Evolutionary conservation across 2,329 filamentous ascomycete genomes (phyloP), one percentile per base, ranked within the genome.

Genomic region (Colletotrichum lentis): DNA sequence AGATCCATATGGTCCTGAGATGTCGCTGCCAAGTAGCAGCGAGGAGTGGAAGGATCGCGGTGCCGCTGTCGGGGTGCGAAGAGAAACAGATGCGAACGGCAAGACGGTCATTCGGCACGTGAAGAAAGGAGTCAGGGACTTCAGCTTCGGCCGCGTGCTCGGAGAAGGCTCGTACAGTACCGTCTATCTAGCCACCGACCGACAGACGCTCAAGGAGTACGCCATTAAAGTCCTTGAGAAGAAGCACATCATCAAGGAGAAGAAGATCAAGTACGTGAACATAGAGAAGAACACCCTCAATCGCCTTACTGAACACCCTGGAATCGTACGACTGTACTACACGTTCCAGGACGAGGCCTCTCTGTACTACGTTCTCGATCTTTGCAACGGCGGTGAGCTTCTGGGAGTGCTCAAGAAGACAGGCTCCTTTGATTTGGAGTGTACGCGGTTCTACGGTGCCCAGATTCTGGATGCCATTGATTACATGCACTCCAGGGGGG

Each of bases 241-340:
- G 81, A 89, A 94, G 74, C 96, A 99, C 79, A 99, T 99, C 76
- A 99, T 99, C 84, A 99, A 98, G 80, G 96, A 99, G 81, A 98
- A 97, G 80, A 99, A 99, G 85, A 97, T 99, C 76, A 99, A 99
- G 84, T 99, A 99, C 76, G 96, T 99, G 80, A 99, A 98, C 80
- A 99, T 99, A 74, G 96, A 99, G 80, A 97, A 97, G 82, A 95
- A 99, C 80, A 98, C 96, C 0, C 84, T 99, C 64, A 99, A 99
- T 77, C 90, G 96, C 71, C 84, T 99, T 66, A 98, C 95, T 3
- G 95, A 99, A 71, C 96, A 99, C 76, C 96, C 96, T 7, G 96
- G 96, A 22, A 95, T 99, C 68, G 94, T 99, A 65, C 91, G 96
- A 70, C 85, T 99, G 50, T 99, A 98, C 80, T 99, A 99, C 80